Percentiles rank a stretch among this genome's conserved stretches.
These are phyloP conservation scores for Reticulascus tulasneorum DNA, from an alignment of 2,329 filamentous ascomycete genomes.

Conservation along the genomic window DNA sequence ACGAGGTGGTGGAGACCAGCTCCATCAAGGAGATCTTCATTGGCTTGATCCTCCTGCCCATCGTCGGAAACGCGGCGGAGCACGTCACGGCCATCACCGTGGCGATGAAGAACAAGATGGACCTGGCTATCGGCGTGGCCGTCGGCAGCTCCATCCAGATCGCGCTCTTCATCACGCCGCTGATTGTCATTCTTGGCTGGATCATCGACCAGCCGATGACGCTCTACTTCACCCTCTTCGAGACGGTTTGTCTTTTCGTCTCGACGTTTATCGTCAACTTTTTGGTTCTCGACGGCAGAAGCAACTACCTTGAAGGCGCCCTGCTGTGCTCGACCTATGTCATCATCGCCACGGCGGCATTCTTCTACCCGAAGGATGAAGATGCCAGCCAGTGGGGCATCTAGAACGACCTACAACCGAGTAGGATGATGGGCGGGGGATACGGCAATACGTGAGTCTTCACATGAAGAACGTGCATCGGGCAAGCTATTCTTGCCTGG, in stretches of 20 bases:
- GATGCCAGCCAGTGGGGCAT: no score
- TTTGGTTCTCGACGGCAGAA: constrained; percentile 77
- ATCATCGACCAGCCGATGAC: constrained; percentile 65
- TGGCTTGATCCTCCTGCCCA: constrained; percentile 67
- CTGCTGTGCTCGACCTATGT: constrained; percentile 63
- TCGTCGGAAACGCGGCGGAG: constrained; percentile 71
- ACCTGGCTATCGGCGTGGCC: constrained; percentile 68
- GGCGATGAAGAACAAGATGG: constrained; percentile 73
- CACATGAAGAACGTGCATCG: no score
- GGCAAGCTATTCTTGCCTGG: no score
- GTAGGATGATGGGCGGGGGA: no score
- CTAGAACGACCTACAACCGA: no score
- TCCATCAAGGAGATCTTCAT: constrained; percentile 64
- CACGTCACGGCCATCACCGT: constrained; percentile 69
- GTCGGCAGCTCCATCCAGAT: constrained; percentile 71
- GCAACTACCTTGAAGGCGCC: constrained; percentile 81
- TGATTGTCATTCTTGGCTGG: constrained; percentile 71
- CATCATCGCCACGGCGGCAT: constrained; percentile 63
- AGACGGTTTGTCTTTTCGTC: constrained; percentile 82
- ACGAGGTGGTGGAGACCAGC: constrained; percentile 54
- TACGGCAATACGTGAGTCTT: no score
- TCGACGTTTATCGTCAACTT: constrained; percentile 86
- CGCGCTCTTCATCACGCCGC: constrained; percentile 65
- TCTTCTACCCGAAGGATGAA: constrained; percentile 56
- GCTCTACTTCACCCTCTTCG: constrained; percentile 83